Conservation (phyloP, 441 rosid species). For the Caryocar brasiliense region DNA sequence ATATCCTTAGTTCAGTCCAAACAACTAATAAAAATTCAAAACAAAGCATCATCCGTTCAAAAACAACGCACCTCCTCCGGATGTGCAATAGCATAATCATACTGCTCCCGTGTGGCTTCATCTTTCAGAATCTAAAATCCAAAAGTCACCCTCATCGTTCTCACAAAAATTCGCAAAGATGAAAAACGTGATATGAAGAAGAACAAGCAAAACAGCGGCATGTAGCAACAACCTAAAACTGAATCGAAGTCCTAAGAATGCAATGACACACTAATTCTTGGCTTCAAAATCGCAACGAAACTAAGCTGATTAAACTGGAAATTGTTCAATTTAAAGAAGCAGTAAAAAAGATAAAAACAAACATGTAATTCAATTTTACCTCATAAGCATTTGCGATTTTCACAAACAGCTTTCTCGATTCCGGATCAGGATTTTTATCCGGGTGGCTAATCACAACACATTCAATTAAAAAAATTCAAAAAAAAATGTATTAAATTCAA, state of each 20-base stretch:
- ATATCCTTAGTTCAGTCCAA: too few species aligned
- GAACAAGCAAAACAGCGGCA: too few species aligned
- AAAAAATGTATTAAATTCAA: not conserved
- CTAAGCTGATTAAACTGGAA: not conserved
- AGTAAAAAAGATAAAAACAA: not conserved
- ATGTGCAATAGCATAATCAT: slow-evolving; percentile 91
- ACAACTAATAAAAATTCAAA: not conserved
- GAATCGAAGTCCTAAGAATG: too few species aligned
- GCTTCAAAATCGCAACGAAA: too few species aligned
- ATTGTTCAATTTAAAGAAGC: not conserved
- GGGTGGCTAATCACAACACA: slow-evolving; percentile 64
- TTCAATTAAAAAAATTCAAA: not conserved
- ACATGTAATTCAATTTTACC: slow-evolving; percentile 28
- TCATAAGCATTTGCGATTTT: slow-evolving; percentile 95
- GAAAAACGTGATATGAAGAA: too few species aligned
- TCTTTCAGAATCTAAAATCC: slow-evolving; percentile 74
- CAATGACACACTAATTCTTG: too few species aligned
- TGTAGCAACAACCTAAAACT: too few species aligned
- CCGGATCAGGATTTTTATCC: slow-evolving; percentile 95
- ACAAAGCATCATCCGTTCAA: not conserved
- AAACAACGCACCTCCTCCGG: slow-evolving; percentile 67
- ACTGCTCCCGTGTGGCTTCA: slow-evolving; percentile 74
- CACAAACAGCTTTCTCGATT: slow-evolving; percentile 73
- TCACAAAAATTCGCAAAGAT: too few species aligned
- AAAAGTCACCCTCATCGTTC: too few species aligned